Evolutionary conservation across 2,329 filamentous ascomycete genomes (phyloP), one percentile per base, ranked within the genome.

Genomic region (Ascochyta pisi): DNA sequence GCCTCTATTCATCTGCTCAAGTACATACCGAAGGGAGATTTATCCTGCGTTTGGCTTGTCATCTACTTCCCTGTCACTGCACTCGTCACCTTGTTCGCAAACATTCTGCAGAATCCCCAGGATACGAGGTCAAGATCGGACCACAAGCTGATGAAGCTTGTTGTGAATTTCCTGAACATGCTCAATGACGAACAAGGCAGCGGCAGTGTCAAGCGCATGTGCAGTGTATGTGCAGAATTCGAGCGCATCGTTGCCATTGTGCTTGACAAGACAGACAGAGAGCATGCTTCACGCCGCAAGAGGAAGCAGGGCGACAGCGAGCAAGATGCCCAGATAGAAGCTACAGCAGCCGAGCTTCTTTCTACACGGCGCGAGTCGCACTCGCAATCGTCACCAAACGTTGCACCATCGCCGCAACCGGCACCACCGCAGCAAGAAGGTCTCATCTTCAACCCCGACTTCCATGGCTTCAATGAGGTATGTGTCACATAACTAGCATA

Each of bases 51-150:
- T 48, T 99, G 95, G 94, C 84, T 99, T 71, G 91, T 97, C 63
- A 81, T 98, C 10, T 99, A 99, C 77, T 99, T 96, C 77, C 95
- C 95, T 0, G 93, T 99, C 8, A 96, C 95, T 0, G 91, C 95
- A 1, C 84, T 98, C 4, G 92, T 99, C 40, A 98, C 95, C 0
- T 80, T 99, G 2, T 99, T 99, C 69, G 93, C 94, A 56, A 97
- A 98, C 69, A 96, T 98, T 42, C 78, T 99, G 0, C 95, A 99
- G 73, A 98, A 98, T 66, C 95, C 95, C 0, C 86, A 94, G 55
- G 95, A 99, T 70, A 87, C 90, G 1, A 85, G 92, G 41, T 94
- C 94, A 38, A 88, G 92, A 50, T 92, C 92, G 1, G 95, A 99
- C 73, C 87, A 95, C 15, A 89, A 90, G 63, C 79, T 98, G 19